phyloP scores from a whole-genome alignment of 495 filamentous ascomycete genomes.

The Glutinoglossum americanum region DNA sequence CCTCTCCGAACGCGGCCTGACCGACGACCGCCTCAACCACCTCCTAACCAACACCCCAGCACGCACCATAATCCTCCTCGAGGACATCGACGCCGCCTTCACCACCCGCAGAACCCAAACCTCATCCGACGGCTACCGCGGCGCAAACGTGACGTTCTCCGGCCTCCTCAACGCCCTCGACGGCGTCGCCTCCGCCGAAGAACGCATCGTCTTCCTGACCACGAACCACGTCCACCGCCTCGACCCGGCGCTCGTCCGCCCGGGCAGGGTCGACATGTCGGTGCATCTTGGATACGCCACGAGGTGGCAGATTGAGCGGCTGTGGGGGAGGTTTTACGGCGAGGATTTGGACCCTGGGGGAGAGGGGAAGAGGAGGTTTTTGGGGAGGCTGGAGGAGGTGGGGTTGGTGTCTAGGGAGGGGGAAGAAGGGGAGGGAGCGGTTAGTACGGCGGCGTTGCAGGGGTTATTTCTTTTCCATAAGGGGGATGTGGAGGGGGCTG shows the following conservation, averaged over 20 bases:
- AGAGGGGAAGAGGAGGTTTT: conserved; percentile 29
- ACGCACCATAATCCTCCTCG: conserved; percentile 67
- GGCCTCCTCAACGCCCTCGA: conserved; percentile 85
- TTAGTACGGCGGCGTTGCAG: conserved; percentile 78
- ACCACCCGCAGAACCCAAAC: conserved; percentile 47
- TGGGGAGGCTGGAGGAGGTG: conserved; percentile 25
- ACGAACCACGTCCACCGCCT: conserved; percentile 85
- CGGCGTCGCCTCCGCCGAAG: conserved; percentile 85
- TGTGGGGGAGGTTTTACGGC: conserved; percentile 92
- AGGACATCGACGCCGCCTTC: conserved; percentile 92
- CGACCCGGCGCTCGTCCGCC: conserved; percentile 72
- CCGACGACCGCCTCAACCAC: conserved; percentile 76
- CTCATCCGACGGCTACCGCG: conserved; percentile 67
- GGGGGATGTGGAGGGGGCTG: conserved; percentile 69
- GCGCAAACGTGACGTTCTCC: conserved; percentile 86
- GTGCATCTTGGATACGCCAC: conserved; percentile 76
- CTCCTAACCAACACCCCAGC: conserved; percentile 74
- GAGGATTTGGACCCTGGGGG: conserved; percentile 43
- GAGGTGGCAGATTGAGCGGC: conserved; percentile 55
- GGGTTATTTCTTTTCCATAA: conserved; percentile 91
- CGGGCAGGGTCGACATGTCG: conserved; percentile 85
- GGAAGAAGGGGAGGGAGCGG: conserved; percentile 23
- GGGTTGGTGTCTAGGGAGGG: conserved; percentile 23
- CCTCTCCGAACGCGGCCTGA: conserved; percentile 77
- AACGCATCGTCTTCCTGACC: conserved; percentile 81